Base-by-base conservation (phyloP, 805 yeast genomes). In the Myxozyma vanderwaltii region DNA sequence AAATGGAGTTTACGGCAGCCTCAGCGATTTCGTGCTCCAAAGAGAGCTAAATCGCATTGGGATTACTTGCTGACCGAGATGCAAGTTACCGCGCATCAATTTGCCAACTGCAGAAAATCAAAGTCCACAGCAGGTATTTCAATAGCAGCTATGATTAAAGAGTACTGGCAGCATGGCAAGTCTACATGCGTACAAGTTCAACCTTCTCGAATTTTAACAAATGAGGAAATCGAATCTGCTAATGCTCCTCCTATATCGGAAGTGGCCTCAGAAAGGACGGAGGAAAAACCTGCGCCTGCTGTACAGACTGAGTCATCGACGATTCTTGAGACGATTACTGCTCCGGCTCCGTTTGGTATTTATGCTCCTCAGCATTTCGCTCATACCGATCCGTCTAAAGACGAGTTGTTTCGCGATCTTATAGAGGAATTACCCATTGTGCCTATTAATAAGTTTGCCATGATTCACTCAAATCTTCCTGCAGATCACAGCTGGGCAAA, bases 1-100 rank as follows among this genome's bases (percentile, higher is more conserved):
- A 85, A 88, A 67, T 94, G 99, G 98, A 86, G 96, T 23, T 76
- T 94, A 54, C 79, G 96, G 54, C 99, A 94, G 71, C 96, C 96
- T 0, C 77, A 81, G 53, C 80, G 82, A 63, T 86, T 79, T 68
- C 69, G 78, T 12, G 96, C 89, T 64, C 97, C 98, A 0, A 81
- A 65, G 26, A 65, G 78, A 17, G 63, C 67, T 33, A 75, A 77
- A 31, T 75, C 84, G 2, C 91, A 88, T 64, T 84, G 95, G 89
- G 92, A 87, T 66, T 74, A 80, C 58, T 63, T 92, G 24, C 63
- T 94, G 4, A 82, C 83, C 24, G 99, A 94, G 71, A 88, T 84
- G 69, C 82, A 82, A 61, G 90, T 97, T 96, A 80, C 91, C 83
- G 82, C 90, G 5, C 78, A 81, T 1, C 96, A 91, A 68, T 84